These are phyloP conservation scores for Capsicum baccatum DNA, from an alignment of 257 asterid genomes.

Conservation along the genomic window DNA sequence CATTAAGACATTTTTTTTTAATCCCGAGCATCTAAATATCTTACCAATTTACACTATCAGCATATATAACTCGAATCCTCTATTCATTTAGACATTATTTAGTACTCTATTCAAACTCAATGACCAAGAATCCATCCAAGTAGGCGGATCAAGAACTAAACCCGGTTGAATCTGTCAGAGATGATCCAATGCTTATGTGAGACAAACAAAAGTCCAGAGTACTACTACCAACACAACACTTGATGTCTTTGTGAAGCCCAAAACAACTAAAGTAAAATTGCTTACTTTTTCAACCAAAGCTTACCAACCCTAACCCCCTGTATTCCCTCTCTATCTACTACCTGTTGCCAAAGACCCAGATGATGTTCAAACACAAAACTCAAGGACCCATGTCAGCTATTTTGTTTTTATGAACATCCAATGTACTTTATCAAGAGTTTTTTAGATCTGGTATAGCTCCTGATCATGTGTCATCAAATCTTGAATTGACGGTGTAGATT, in stretches of 20 bases:
- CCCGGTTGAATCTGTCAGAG: neutral
- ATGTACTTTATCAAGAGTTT: neutral
- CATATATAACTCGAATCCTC: neutral
- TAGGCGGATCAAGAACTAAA: neutral
- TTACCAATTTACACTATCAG: too few species aligned
- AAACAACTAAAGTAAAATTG: neutral
- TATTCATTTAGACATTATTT: neutral
- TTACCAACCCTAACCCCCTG: conserved; percentile 39
- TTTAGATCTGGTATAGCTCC: neutral
- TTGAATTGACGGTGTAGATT: neutral
- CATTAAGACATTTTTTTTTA: too few species aligned
- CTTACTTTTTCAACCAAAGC: neutral
- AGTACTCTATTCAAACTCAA: neutral
- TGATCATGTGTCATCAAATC: conserved; percentile 27
- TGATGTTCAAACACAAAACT: conserved; percentile 8
- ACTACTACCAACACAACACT: neutral
- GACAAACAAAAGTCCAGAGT: neutral
- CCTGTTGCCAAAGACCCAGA: conserved; percentile 21
- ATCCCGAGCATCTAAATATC: too few species aligned
- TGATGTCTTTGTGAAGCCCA: neutral
- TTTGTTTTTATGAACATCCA: neutral
- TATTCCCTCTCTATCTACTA: neutral
- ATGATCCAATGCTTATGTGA: conserved; percentile 3
- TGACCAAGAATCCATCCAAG: neutral
- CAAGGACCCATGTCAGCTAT: neutral